phyloP scores from a whole-genome alignment of 805 yeast species.

The Yamadazyma takamatsuzukensis region DNA sequence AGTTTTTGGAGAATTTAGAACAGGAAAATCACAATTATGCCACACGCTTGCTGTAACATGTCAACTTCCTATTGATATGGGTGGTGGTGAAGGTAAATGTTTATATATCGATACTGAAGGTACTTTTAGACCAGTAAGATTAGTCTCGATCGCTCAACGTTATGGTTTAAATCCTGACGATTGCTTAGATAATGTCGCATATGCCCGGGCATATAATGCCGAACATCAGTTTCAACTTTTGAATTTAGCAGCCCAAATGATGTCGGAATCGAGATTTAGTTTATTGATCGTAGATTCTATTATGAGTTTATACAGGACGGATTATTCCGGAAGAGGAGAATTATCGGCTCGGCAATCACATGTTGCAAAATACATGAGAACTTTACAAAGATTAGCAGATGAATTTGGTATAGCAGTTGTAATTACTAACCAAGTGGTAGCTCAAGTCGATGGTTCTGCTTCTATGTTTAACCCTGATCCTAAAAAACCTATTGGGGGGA shows the following conservation, averaged over 20 bases:
- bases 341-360: conserved; percentile 91
- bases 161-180: conserved; percentile 90
- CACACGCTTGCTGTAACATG: conserved; percentile 97
- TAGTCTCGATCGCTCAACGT: conserved; percentile 85
- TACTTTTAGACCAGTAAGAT: conserved; percentile 88
- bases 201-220: conserved; percentile 95
- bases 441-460: conserved; percentile 92
- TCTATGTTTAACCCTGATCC: conserved; percentile 89
- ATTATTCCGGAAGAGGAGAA: conserved; percentile 93
- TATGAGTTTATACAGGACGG: conserved; percentile 95
- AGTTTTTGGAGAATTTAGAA: conserved; percentile 94
- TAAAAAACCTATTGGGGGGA: conserved; percentile 97
- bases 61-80: conserved; percentile 93
- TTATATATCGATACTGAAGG: conserved; percentile 96
- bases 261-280: conserved; percentile 91
- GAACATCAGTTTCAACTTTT: conserved; percentile 89
- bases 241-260: conserved; percentile 90
- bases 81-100: conserved; percentile 98
- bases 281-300: conserved; percentile 92
- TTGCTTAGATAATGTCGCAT: conserved; percentile 95
- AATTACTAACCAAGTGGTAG: conserved; percentile 90
- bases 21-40: conserved; percentile 96
- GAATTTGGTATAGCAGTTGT: conserved; percentile 97
- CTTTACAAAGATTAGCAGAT: conserved; percentile 89
- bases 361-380: conserved; percentile 89